phyloP scores from a whole-genome alignment of 352 stramenopile species.

The Pseudoperonospora humuli region DNA sequence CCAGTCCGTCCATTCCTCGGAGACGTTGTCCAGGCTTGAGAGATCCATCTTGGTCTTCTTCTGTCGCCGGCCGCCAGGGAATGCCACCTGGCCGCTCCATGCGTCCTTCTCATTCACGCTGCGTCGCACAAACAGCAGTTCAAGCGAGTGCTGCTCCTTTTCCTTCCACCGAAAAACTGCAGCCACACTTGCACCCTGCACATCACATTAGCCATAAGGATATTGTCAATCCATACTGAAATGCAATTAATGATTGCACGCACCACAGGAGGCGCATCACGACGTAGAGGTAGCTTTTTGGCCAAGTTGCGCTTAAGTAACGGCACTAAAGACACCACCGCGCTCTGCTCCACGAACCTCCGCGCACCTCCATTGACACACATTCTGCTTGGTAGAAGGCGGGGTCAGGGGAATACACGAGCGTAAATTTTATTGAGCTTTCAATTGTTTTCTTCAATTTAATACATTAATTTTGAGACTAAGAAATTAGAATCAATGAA shows the following conservation, averaged over 20 bases:
- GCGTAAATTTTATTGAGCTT: no score
- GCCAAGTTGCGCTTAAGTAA: slow-evolving; percentile 51
- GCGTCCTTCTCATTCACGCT: slow-evolving; percentile 64
- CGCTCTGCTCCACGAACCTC: slow-evolving; percentile 36
- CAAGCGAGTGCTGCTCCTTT: slow-evolving; percentile 46
- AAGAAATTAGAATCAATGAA: no score
- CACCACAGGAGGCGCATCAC: slow-evolving; percentile 29
- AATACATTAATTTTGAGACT: no score
- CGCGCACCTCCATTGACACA: slow-evolving; percentile 4
- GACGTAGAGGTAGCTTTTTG: slow-evolving; percentile 21
- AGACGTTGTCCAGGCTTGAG: slow-evolving; percentile 14
- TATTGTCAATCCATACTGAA: neutral
- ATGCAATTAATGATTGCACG: neutral
- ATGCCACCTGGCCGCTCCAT: slow-evolving; percentile 80
- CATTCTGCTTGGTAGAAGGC: slow-evolving; percentile 9
- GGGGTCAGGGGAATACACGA: no score
- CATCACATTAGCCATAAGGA: neutral
- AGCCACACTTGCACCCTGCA: slow-evolving; percentile 62
- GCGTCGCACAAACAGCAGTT: slow-evolving; percentile 73
- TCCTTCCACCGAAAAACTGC: slow-evolving; percentile 78
- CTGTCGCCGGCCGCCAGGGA: slow-evolving; percentile 64
- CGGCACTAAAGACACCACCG: slow-evolving; percentile 38
- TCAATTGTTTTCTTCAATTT: no score
- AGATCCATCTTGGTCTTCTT: slow-evolving; percentile 41
- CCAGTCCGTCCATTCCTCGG: slow-evolving; percentile 40